A percentile compares a stretch with the other conserved stretches of the same genome.
phyloP scores from a whole-genome alignment of 306 rosid species.

The Medicago truncatula region MtrunA17r5.0-ANR NC_053045.1:50817501-50818000 shows the following conservation, averaged over 20 bases:
- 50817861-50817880: constrained; percentile 29
- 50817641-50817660: neutral
- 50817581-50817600: neutral
- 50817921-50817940: constrained; percentile 44
- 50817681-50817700: neutral
- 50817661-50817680: constrained; percentile 30
- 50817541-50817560: constrained; percentile 3
- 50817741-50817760: neutral
- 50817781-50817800: constrained; percentile 17
- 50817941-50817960: constrained; percentile 49
- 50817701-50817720: neutral
- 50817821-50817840: constrained; percentile 30
- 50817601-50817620: neutral
- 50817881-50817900: constrained; percentile 46
- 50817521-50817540: constrained; percentile 29
- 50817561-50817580: constrained; percentile 30
- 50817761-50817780: neutral
- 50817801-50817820: constrained; percentile 31
- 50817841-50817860: constrained; percentile 39
- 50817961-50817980: constrained; percentile 48
- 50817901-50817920: constrained; percentile 47
- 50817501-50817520: neutral
- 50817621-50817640: constrained; percentile 16
- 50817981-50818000: constrained; percentile 43
- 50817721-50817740: neutral